A percentile compares a stretch with the other conserved stretches of the same genome.
Evolutionary conservation across 1,284 basidiomycete species (phyloP).

Genomic region (Trichosporon inkin): DNA sequence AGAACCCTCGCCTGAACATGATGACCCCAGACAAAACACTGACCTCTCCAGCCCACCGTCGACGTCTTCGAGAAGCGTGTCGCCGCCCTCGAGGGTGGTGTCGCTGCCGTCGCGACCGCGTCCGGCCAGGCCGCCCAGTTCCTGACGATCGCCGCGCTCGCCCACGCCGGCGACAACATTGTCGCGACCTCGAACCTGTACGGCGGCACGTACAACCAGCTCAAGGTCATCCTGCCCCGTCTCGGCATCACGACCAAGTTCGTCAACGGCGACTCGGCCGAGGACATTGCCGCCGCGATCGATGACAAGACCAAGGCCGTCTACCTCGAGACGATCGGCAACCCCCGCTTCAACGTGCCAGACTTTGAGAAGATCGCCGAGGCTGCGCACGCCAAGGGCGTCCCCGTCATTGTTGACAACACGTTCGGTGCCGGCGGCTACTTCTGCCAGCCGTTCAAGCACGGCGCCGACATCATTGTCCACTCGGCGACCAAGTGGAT

Average conservation of each 20-base stretch:
- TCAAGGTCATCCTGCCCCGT: constrained; percentile 57
- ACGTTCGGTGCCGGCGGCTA: constrained; percentile 78
- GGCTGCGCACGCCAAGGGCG: constrained; percentile 43
- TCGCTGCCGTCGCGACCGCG: constrained; percentile 70
- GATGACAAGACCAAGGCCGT: constrained; percentile 57
- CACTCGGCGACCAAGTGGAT: constrained; percentile 91
- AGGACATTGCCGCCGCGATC: constrained; percentile 66
- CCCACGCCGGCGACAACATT: constrained; percentile 73
- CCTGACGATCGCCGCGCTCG: constrained; percentile 65
- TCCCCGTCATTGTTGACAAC: constrained; percentile 64
- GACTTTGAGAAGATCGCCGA: constrained; percentile 71
- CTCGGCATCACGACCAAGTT: constrained; percentile 71
- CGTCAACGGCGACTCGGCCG: constrained; percentile 61
- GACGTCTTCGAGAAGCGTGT: constrained; percentile 82
- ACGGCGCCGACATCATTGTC: constrained; percentile 77
- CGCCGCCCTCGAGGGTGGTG: constrained; percentile 75
- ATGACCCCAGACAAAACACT: neutral
- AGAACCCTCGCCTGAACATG: too few species aligned
- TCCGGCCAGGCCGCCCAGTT: constrained; percentile 81
- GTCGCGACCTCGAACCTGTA: constrained; percentile 67
- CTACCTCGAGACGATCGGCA: constrained; percentile 77
- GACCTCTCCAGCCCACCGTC: constrained; percentile 59
- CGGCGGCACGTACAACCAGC: constrained; percentile 80
- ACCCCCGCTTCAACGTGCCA: constrained; percentile 73
- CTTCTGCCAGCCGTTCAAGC: constrained; percentile 23